phyloP scores from a whole-genome alignment of 2,329 filamentous ascomycete species.

The Furcasterigmium sp. region DNA sequence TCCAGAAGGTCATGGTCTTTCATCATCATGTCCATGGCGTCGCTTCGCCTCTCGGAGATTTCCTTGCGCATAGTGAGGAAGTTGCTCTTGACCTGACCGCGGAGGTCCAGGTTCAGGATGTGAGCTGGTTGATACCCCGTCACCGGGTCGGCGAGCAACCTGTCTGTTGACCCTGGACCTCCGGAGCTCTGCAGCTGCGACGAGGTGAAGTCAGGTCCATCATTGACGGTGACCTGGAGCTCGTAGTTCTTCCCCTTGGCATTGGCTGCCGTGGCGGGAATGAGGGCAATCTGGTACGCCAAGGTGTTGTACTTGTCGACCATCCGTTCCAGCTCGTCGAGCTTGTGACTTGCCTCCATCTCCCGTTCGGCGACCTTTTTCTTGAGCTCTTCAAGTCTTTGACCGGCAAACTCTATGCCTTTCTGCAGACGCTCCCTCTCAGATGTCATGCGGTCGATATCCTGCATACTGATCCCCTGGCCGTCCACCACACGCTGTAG shows the following conservation, averaged over 20 bases:
- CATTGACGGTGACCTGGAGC: slow-evolving; percentile 74
- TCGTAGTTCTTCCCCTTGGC: slow-evolving; percentile 84
- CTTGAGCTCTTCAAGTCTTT: slow-evolving; percentile 79
- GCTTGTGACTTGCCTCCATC: slow-evolving; percentile 73
- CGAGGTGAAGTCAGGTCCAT: slow-evolving; percentile 68
- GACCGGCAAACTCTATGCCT: slow-evolving; percentile 70
- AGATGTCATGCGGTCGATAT: slow-evolving; percentile 98
- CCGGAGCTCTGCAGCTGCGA: slow-evolving; percentile 49
- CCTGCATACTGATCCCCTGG: slow-evolving; percentile 92
- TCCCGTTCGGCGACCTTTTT: slow-evolving; percentile 81
- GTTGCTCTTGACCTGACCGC: slow-evolving; percentile 73
- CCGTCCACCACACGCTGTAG: slow-evolving; percentile 85
- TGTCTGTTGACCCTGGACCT: slow-evolving; percentile 52
- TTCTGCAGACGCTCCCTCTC: slow-evolving; percentile 92
- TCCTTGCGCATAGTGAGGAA: slow-evolving; percentile 80
- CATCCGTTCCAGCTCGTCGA: slow-evolving; percentile 87
- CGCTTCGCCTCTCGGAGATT: slow-evolving; percentile 80
- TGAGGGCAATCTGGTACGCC: slow-evolving; percentile 88
- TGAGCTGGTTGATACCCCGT: slow-evolving; percentile 89
- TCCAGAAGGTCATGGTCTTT: slow-evolving; percentile 92
- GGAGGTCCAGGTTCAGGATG: slow-evolving; percentile 82
- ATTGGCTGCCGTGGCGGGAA: slow-evolving; percentile 78
- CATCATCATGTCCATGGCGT: slow-evolving; percentile 83
- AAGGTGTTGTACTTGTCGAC: slow-evolving; percentile 91
- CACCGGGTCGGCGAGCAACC: slow-evolving; percentile 73